Percentiles rank a stretch among this genome's conserved stretches.
These are phyloP conservation scores for Aphanocladium album DNA, from an alignment of 2,329 filamentous ascomycete genomes.

Conservation along the genomic window DNA sequence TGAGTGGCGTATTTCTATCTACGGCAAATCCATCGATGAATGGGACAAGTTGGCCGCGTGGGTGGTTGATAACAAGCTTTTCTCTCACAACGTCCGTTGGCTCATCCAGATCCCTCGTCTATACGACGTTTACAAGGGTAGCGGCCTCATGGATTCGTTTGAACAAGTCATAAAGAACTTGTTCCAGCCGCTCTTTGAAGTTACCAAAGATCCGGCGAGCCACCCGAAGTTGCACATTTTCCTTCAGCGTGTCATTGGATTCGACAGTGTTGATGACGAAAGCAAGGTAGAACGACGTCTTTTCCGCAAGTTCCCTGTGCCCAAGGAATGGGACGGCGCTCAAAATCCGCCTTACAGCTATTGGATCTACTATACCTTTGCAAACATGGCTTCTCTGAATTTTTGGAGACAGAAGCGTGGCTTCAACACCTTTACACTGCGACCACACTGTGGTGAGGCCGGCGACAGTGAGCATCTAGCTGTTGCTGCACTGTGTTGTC, in stretches of 20 bases:
- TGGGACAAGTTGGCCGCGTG: constrained; percentile 97
- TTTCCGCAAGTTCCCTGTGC: constrained; percentile 93
- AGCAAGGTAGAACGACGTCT: constrained; percentile 91
- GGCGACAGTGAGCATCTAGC: constrained; percentile 95
- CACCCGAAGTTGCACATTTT: constrained; percentile 95
- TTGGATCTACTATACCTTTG: constrained; percentile 96
- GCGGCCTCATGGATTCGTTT: constrained; percentile 78
- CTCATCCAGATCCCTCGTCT: constrained; percentile 91
- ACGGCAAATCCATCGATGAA: constrained; percentile 85
- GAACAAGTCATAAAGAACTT: constrained; percentile 88
- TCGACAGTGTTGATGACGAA: constrained; percentile 97
- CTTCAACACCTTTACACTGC: constrained; percentile 91
- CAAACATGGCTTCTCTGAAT: constrained; percentile 91
- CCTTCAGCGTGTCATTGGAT: constrained; percentile 89
- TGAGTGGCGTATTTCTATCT: constrained; percentile 97
- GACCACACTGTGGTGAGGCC: constrained; percentile 94
- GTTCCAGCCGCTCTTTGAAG: constrained; percentile 91
- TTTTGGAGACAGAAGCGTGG: constrained; percentile 84
- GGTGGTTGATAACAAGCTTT: constrained; percentile 97
- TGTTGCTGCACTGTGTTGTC: constrained; percentile 83
- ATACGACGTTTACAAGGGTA: constrained; percentile 93
- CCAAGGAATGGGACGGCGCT: constrained; percentile 80
- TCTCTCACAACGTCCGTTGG: constrained; percentile 97
- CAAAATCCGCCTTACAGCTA: constrained; percentile 98
- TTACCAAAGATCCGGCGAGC: constrained; percentile 77